Conservation (phyloP, 2,329 filamentous ascomycete genomes). For the Ambrosiella cleistominuta region DNA sequence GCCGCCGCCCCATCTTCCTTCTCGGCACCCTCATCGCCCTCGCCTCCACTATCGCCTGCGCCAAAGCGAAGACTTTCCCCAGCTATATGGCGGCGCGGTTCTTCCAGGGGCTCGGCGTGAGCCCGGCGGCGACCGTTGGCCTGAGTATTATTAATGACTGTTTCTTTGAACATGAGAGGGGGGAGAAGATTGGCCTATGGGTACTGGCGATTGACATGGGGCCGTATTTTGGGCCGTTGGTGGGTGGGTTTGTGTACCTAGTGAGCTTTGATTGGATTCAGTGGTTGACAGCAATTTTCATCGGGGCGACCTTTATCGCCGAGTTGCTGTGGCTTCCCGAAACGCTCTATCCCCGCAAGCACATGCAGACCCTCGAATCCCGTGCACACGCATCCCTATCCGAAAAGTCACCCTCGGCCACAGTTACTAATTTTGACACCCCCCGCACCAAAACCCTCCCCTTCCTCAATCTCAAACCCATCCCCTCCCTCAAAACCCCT, state of each 20-base stretch:
- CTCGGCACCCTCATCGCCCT: slow-evolving; percentile 21
- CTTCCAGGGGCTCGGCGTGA: slow-evolving; percentile 38
- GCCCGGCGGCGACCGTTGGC: slow-evolving; percentile 35
- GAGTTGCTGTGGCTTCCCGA: slow-evolving; percentile 35
- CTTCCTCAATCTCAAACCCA: slow-evolving; percentile 27
- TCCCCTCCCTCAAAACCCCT: slow-evolving; percentile 35
- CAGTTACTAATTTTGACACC: slow-evolving; percentile 11
- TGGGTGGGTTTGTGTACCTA: slow-evolving; percentile 34
- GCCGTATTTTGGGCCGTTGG: slow-evolving; percentile 25
- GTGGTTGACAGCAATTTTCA: slow-evolving; percentile 36
- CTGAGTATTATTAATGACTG: slow-evolving; percentile 36
- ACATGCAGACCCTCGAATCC: slow-evolving; percentile 23
- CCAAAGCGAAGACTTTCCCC: slow-evolving; percentile 22
- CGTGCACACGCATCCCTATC: not conserved
- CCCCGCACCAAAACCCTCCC: slow-evolving; percentile 25
- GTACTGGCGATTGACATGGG: slow-evolving; percentile 37
- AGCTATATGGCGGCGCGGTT: slow-evolving; percentile 41
- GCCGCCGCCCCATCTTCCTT: slow-evolving; percentile 32
- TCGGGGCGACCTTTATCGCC: slow-evolving; percentile 28
- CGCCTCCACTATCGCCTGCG: slow-evolving; percentile 20
- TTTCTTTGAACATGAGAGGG: slow-evolving; percentile 38
- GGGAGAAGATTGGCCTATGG: slow-evolving; percentile 38
- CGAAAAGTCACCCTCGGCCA: slow-evolving; percentile 2
- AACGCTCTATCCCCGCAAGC: slow-evolving; percentile 35
- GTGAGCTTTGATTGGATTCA: slow-evolving; percentile 33